Base-by-base conservation (phyloP, 371 early-diverging fungal species). In the Mortierella sp. region DNA sequence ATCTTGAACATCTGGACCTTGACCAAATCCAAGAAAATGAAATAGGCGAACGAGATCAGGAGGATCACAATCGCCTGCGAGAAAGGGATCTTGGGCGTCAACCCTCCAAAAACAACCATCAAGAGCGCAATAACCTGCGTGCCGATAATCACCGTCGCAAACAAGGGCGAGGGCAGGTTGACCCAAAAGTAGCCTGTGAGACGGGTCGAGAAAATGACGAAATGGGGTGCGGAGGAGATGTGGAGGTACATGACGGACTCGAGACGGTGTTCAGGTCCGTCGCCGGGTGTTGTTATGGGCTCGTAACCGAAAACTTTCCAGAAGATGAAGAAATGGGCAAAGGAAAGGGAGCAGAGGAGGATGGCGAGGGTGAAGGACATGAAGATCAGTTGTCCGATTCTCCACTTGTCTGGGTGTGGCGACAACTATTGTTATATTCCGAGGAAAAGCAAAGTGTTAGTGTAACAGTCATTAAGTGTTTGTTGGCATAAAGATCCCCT, bases 191-290 rank as follows among this genome's bases (percentile, higher is more conserved):
- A 95, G 35, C 94, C 93, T 12, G 95, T 90, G 11, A 97, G 87
- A 80, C 98, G 94, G 14, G 98, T 98, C 14, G 97, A 96, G 84
- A 98, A 98, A 87, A 98, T 98, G 38, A 97, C 96, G 90, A 98
- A 98, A 89, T 98, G 97, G 27, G 98, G 98, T 72, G 95, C 95
- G 38, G 94, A 96, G n/a, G 96, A 96, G 83, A 96, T 95, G 82
- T 96, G 94, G 71, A 96, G 90, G 90, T 96, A 96, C 92, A 96
- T 95, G 88, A 96, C 92, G 71, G 95, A 90, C 81, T 95, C 88
- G 80, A 95, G 87, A 49, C 73, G 48, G 4, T 75, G 58, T n/a
- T 43, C 74, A 5, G 74, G 74, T 1, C 71, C 74, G 6, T 27
- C 41, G 5, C 32, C 65, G 0, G 0, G 44, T 16, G 44, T 35